Conservation (phyloP, 331 rosid genomes). For the Stylosanthes scabra region DNA sequence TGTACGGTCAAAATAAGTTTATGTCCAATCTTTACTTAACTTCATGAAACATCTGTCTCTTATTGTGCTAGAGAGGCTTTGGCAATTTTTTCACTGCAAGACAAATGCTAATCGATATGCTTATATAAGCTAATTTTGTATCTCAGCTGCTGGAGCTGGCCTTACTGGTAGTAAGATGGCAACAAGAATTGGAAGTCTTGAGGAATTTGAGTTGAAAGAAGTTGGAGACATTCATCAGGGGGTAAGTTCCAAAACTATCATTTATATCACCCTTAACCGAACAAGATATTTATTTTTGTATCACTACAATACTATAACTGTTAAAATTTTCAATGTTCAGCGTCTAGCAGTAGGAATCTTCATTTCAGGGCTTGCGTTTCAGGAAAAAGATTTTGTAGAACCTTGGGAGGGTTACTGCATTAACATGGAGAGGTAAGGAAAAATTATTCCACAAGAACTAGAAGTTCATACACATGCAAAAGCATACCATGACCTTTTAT, state of each 20-base stretch:
- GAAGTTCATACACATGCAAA: slow-evolving; percentile 9
- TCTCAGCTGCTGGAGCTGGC: slow-evolving; percentile 94
- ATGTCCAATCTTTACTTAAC: not conserved
- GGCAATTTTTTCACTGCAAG: slow-evolving; percentile 15
- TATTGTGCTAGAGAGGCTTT: slow-evolving; percentile 4
- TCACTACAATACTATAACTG: slow-evolving; percentile 10
- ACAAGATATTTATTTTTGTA: slow-evolving; percentile 7
- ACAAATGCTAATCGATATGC: slow-evolving; percentile 33
- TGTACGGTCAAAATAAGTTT: slow-evolving; percentile 20
- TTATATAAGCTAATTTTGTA: slow-evolving; percentile 13
- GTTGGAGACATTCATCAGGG: slow-evolving; percentile 75
- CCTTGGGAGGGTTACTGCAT: slow-evolving; percentile 80
- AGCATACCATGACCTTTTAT: slow-evolving; percentile 31
- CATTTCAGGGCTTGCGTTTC: slow-evolving; percentile 83
- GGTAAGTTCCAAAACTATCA: slow-evolving; percentile 51
- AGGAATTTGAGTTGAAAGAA: slow-evolving; percentile 81
- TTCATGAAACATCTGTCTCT: slow-evolving; percentile 7
- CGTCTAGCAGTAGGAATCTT: slow-evolving; percentile 82
- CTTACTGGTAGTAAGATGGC: slow-evolving; percentile 96
- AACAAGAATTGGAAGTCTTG: slow-evolving; percentile 79
- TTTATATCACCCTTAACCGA: slow-evolving; percentile 16
- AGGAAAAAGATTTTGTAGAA: slow-evolving; percentile 72
- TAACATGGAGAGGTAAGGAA: slow-evolving; percentile 77
- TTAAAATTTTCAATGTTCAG: slow-evolving; percentile 56
- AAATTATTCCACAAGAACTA: slow-evolving; percentile 17